phyloP scores from a whole-genome alignment of 495 filamentous ascomycete genomes.

The Mycothermus thermophilus region DNA sequence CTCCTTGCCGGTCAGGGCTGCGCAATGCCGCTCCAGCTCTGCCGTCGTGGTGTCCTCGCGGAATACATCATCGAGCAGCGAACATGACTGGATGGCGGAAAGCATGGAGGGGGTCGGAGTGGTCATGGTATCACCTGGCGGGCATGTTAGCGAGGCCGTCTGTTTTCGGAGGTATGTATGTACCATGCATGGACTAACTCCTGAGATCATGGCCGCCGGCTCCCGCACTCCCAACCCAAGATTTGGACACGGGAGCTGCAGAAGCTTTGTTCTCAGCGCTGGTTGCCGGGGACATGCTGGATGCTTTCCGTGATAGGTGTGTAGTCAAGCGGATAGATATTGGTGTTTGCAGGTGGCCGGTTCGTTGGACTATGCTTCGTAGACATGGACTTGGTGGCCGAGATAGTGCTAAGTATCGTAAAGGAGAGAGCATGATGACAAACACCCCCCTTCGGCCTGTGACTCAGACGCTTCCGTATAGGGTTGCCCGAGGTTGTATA shows the following conservation, averaged over 20 bases:
- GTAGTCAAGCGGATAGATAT: too few species aligned
- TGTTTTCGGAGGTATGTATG: too few species aligned
- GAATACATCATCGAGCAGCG: slow-evolving; percentile 73
- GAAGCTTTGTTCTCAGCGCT: background rate
- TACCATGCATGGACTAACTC: too few species aligned
- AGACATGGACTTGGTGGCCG: too few species aligned
- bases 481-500: too few species aligned
- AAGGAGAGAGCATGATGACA: too few species aligned
- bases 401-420: too few species aligned
- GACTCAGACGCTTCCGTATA: too few species aligned
- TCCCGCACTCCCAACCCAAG: slow-evolving; percentile 30
- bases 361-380: too few species aligned
- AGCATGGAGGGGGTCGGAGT: slow-evolving; percentile 79
- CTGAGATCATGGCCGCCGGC: slow-evolving; percentile 30
- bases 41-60: slow-evolving; percentile 66
- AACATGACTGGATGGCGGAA: slow-evolving; percentile 41
- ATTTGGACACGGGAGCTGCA: slow-evolving; percentile 6
- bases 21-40: slow-evolving; percentile 55
- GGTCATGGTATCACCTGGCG: slow-evolving; percentile 73
- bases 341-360: too few species aligned
- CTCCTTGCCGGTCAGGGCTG: slow-evolving; percentile 56
- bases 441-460: too few species aligned
- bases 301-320: background rate
- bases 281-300: background rate
- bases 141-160: too few species aligned